A percentile compares a stretch with the other conserved stretches of the same genome.
Conservation (phyloP, 768 basidiomycete species). For the Tephrocybe sp. region DNA sequence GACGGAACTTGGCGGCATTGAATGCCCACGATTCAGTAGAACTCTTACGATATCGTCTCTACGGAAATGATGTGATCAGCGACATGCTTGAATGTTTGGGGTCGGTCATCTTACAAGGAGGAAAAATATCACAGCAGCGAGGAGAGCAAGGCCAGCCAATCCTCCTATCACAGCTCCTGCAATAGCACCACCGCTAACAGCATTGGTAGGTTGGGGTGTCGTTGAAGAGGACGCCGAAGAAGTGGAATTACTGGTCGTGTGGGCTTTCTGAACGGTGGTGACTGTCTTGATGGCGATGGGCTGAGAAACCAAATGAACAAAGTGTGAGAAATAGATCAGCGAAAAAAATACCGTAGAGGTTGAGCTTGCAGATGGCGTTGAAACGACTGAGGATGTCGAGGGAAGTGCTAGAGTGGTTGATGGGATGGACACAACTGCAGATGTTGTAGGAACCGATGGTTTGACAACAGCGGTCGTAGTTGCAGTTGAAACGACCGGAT, state of each 20-base stretch:
- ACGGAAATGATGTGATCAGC: neutral
- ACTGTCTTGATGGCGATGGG: neutral
- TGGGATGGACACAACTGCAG: neutral
- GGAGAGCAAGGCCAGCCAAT: constrained; percentile 18
- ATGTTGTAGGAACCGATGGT: neutral
- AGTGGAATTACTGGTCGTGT: neutral
- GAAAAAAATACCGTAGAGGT: neutral
- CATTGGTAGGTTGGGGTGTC: constrained; percentile 5
- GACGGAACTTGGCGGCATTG: constrained; percentile 50
- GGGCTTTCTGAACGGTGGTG: neutral
- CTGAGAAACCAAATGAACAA: neutral
- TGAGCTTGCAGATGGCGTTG: neutral
- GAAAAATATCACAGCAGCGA: constrained; percentile 23
- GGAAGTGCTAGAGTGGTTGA: neutral
- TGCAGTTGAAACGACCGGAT: neutral
- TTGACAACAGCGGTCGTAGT: neutral
- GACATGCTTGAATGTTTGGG: neutral
- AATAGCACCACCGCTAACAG: constrained; percentile 21
- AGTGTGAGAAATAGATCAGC: neutral
- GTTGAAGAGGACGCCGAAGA: neutral
- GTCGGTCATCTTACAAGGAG: constrained; percentile 22
- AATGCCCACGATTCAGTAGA: constrained; percentile 39
- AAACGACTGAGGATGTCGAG: neutral
- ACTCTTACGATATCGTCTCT: constrained; percentile 37
- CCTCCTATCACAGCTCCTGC: constrained; percentile 27